Percentiles rank a stretch among this genome's conserved stretches.
phyloP scores from a whole-genome alignment of 2,329 filamentous ascomycete species.

The Setomelanomma holmii region DNA sequence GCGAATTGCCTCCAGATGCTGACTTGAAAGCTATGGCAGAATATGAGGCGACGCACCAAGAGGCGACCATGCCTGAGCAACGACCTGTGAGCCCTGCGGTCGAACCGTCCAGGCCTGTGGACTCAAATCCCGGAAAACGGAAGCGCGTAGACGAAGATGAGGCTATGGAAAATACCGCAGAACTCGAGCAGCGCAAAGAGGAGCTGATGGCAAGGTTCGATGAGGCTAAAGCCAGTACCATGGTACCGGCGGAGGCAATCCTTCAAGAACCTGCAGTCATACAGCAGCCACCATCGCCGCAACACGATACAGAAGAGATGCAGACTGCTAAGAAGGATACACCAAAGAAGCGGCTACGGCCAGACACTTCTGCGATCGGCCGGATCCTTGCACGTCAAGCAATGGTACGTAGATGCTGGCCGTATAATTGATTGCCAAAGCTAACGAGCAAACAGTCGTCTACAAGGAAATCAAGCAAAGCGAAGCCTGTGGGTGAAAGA shows the following conservation, averaged over 20 bases:
- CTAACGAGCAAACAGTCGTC: conserved; percentile 9
- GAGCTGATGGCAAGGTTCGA: conserved; percentile 31
- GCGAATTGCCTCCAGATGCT: conserved; percentile 59
- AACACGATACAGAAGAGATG: neutral
- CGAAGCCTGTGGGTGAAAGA: conserved; percentile 23
- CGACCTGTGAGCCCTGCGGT: neutral
- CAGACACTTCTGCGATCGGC: conserved; percentile 35
- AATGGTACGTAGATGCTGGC: conserved; percentile 6
- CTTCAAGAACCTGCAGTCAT: neutral
- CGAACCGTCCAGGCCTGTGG: conserved; percentile 8
- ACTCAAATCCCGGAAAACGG: conserved; percentile 24
- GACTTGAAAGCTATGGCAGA: conserved; percentile 59
- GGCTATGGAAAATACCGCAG: conserved; percentile 11
- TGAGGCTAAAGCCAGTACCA: conserved; percentile 2
- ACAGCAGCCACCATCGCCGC: neutral
- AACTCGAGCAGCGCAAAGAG: conserved; percentile 29
- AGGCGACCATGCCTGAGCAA: neutral
- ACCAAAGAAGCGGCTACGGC: conserved; percentile 32
- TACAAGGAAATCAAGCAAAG: conserved; percentile 25
- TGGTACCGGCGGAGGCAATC: conserved; percentile 5
- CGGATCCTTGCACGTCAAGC: conserved; percentile 42
- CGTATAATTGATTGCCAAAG: neutral
- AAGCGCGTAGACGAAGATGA: conserved; percentile 34
- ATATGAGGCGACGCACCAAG: conserved; percentile 50
- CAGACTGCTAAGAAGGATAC: conserved; percentile 9